Percentiles rank a stretch among this genome's conserved stretches.
These are phyloP conservation scores for Xerocomus potaroensis DNA, from an alignment of 768 basidiomycete species.

Conservation along the genomic window DNA sequence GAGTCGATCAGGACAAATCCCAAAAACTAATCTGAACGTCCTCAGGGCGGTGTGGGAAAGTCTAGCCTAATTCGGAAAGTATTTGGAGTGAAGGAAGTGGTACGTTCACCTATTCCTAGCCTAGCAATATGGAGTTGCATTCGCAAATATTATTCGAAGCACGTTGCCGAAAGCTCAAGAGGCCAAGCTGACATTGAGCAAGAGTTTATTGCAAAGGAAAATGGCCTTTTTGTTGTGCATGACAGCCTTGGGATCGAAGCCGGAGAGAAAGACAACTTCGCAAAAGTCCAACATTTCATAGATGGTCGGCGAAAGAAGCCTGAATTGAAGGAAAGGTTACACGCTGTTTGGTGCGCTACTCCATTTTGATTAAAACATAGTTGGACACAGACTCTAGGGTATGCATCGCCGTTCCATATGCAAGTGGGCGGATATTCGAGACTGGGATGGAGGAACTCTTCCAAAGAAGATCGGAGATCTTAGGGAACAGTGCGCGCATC, in stretches of 20 bases:
- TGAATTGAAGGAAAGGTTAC: conserved; percentile 13
- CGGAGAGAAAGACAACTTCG: background rate
- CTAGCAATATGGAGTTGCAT: background rate
- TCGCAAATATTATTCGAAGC: background rate
- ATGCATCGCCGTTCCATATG: background rate
- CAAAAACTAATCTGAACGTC: background rate
- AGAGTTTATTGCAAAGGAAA: background rate
- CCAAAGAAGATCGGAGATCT: background rate
- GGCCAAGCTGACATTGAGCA: background rate
- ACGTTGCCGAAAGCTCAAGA: background rate
- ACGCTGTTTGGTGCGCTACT: background rate
- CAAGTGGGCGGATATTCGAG: background rate
- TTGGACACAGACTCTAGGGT: background rate
- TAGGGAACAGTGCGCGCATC: conserved; percentile 1
- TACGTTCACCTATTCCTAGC: background rate
- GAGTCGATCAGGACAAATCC: background rate
- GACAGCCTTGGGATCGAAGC: conserved; percentile 1
- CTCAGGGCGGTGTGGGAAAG: conserved; percentile 1
- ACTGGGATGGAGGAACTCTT: background rate
- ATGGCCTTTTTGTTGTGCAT: background rate
- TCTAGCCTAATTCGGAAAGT: background rate
- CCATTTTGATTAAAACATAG: background rate
- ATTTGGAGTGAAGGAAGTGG: background rate
- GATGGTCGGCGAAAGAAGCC: background rate
- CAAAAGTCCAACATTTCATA: background rate